Conservation (phyloP, 1,139 yeast species). For the Yamadazyma triangularis region DNA sequence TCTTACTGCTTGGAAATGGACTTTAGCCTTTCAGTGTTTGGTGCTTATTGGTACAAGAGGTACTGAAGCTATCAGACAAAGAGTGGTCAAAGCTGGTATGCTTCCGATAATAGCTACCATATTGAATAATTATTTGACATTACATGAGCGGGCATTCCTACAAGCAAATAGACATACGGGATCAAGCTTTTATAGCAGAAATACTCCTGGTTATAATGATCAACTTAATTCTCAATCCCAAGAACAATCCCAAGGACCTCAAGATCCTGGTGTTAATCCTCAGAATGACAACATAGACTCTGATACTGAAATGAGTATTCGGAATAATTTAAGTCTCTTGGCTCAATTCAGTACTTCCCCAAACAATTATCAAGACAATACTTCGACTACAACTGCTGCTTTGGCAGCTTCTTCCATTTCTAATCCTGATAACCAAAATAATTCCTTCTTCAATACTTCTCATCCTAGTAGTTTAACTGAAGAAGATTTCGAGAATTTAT, state of each 20-base stretch:
- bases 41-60: constrained; percentile 93
- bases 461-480: constrained; percentile 28
- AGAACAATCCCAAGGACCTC: constrained; percentile 3
- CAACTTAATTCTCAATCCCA: neutral
- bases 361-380: constrained; percentile 11
- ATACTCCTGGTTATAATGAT: neutral
- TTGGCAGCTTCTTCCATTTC: constrained; percentile 7
- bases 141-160: constrained; percentile 36
- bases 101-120: constrained; percentile 89
- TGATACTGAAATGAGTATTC: constrained; percentile 1
- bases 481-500: constrained; percentile 38
- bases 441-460: constrained; percentile 17
- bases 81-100: constrained; percentile 88
- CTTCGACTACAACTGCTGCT: constrained; percentile 13
- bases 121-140: constrained; percentile 70
- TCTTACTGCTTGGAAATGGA: constrained; percentile 93
- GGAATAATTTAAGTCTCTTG: constrained; percentile 7
- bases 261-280: constrained; percentile 1
- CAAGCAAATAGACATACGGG: constrained; percentile 22
- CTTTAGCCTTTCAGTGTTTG: constrained; percentile 85
- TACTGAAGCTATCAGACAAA: constrained; percentile 74
- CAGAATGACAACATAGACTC: constrained; percentile 2
- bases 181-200: constrained; percentile 1
- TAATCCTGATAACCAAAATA: constrained; percentile 1
- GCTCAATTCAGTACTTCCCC: constrained; percentile 13